Conservation (phyloP, 148 eudicot genomes). For the Polygonum maritimum region DNA sequence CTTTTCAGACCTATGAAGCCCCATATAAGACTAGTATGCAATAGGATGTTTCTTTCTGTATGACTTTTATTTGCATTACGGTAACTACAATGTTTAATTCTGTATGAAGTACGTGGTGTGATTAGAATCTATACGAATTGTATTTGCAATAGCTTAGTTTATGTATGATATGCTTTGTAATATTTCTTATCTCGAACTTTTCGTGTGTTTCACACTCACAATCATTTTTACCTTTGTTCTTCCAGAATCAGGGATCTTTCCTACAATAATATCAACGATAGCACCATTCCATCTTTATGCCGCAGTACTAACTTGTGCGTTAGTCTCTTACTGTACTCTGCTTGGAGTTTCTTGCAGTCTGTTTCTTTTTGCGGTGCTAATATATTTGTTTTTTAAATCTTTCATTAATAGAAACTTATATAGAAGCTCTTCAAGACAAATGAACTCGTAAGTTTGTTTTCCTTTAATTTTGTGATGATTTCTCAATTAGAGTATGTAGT, state of each 20-base stretch:
- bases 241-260: conserved; percentile 53
- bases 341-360: neutral
- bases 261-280: conserved; percentile 37
- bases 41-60: neutral
- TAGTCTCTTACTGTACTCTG: neutral
- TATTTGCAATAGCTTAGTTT: neutral
- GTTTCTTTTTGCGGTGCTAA: neutral
- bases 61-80: neutral
- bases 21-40: neutral
- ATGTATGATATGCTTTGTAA: neutral
- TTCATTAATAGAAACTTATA: conserved; percentile 37
- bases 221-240: neutral
- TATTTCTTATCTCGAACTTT: neutral
- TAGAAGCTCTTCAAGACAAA: conserved; percentile 24
- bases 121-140: neutral
- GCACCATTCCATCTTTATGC: conserved; percentile 27
- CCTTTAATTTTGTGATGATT: neutral
- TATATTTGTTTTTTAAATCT: neutral
- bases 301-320: conserved; percentile 30
- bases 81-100: neutral
- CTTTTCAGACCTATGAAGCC: neutral
- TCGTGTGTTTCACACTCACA: neutral
- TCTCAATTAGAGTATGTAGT: neutral
- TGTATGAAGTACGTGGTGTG: neutral
- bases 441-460: conserved; percentile 6